Conservation (phyloP, 1,284 basidiomycete species). For the Bjerkandera adusta region DNA sequence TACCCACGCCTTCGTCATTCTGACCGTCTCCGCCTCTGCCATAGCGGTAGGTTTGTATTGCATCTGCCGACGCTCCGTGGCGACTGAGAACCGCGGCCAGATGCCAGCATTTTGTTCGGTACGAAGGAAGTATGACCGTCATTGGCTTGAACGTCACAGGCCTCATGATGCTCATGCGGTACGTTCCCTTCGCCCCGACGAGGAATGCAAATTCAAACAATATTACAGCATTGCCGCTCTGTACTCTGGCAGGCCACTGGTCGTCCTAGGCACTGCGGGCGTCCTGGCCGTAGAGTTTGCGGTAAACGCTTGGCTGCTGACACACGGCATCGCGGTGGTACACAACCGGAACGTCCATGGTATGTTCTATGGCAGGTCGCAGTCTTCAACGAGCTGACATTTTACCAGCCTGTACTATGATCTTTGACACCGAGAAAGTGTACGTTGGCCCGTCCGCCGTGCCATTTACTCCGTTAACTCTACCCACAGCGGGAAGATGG, state of each 20-base stretch:
- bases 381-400: neutral
- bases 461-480: neutral
- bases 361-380: constrained; percentile 25
- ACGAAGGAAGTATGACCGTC: constrained; percentile 48
- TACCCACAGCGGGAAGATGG: constrained; percentile 21
- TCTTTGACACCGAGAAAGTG: constrained; percentile 42
- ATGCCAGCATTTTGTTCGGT: constrained; percentile 46
- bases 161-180: constrained; percentile 58
- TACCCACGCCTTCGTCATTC: neutral
- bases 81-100: constrained; percentile 24
- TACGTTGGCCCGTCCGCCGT: constrained; percentile 15
- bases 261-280: constrained; percentile 34
- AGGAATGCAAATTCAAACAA: too few relatives aligned
- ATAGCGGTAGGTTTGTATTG: constrained; percentile 28
- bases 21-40: neutral
- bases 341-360: constrained; percentile 26
- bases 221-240: constrained; percentile 44
- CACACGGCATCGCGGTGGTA: constrained; percentile 16
- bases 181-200: too few relatives aligned
- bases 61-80: constrained; percentile 1
- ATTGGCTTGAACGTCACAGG: constrained; percentile 47
- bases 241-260: constrained; percentile 35
- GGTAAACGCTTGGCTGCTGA: constrained; percentile 44
- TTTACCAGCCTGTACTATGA: constrained; percentile 51
- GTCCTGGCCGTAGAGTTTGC: constrained; percentile 41